Evolutionary conservation across 495 filamentous ascomycete species (phyloP), one percentile per base, ranked within the genome.

Genomic region (Penicillium coffeae): DNA sequence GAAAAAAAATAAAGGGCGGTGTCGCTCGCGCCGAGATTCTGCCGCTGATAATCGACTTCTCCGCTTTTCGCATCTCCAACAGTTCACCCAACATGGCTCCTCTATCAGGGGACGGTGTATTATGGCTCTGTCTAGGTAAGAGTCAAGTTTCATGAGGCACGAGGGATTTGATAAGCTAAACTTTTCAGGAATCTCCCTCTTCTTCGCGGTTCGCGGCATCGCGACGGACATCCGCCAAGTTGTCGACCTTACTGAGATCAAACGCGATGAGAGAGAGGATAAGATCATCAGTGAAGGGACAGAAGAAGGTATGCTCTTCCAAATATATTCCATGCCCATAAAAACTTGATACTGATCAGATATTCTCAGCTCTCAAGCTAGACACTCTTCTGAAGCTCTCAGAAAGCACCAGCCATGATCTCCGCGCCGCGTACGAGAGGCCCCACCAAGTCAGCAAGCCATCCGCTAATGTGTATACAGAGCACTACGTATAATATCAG

Each of bases 331-430:
- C 45, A 47, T 36, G 53, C n/a, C n/a, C n/a, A n/a, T n/a, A n/a
- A n/a, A n/a, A n/a, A 43, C 40, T n/a, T 51, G 5, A 15, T 4
- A 2, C 0, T 19, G 55, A 47, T 49, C 16, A 55, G 9, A 15
- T 1, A 2, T 0, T 14, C 9, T 12, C 43, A 78, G 75, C 71
- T 12, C 63, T 80, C 45, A 78, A 78, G 47, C 50, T 80, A 45
- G 67, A 76, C 39, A 76, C 76, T 1, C 68, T 80, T 13, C 59
- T 70, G 16, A 72, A 73, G 52, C 69, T 80, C 35, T 70, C 70
- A 38, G 64, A 71, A 46, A 74, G 71, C 60, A 68, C 74, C 22
- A 79, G 72, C 48, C 64, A 72, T 56, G 72, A 78, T 44, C 73
- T 79, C 42, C 70, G 74, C 54, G 64, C 70, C 46, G 73, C 75